Base-by-base conservation (phyloP, 208 protist species). In the Tritrichomonas musculus region DNA sequence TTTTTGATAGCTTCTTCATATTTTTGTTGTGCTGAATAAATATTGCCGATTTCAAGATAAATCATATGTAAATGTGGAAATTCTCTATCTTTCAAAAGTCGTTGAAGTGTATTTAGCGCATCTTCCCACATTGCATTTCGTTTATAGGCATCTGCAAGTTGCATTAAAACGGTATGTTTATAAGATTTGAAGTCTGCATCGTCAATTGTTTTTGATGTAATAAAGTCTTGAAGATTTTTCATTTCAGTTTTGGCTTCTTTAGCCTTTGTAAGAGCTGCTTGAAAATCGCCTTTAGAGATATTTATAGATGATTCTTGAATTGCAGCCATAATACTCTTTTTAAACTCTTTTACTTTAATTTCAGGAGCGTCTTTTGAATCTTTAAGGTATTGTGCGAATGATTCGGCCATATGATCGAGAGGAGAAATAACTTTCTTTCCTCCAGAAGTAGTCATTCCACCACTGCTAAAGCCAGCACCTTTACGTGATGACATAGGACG, bases 11-110 rank as follows among this genome's bases (percentile, higher is more conserved):
- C 88, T 49, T 92, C 55, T 64, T 47, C 57, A 27, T 92, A 92
- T 69, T 92, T 66, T 64, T 50, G 8, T 33, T 69, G 53, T 47
- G 50, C 57, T 30, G 39, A 47, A 64, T 92, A 44, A 33, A 92
- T 66, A 69, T 92, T 92, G 47, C 88, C 88, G 2, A 92, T 92
- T 53, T 92, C 57, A 22, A 92, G 47, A 39, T 88, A 88, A 60
- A 47, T 49, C 41, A 88, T 88, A 47, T 53, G 41, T 4, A 33
- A 33, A 47, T 88, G 33, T 39, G 77, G 77, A 57, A 53, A 88
- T 88, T 88, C 77, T 17, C 47, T 41, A 17, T 88, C 77, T 60
- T 88, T 88, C 0, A 88, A 33, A 17, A 88, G 77, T 47, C 77
- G 44, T 60, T 88, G 41, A 17, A 57, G 57, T 49, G 47, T 49